phyloP scores from a whole-genome alignment of 139 green algal species.

The Picochlorum costavermella region DNA sequence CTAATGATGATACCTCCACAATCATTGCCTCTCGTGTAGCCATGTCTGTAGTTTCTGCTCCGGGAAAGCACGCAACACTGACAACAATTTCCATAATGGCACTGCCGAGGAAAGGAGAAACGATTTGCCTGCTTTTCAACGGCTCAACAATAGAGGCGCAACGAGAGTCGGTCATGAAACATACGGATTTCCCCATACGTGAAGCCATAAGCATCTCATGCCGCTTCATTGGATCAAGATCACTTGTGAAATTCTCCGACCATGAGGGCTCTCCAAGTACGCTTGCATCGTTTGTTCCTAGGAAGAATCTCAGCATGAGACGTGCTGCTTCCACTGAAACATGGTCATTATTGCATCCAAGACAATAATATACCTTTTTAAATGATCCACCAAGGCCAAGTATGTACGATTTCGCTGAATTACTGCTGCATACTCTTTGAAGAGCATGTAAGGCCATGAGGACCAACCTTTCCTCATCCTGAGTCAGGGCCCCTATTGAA shows the following conservation, averaged over 20 bases:
- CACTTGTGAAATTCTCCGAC: neutral
- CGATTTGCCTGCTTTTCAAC: slow-evolving; percentile 4
- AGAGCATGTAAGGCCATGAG: slow-evolving; percentile 64
- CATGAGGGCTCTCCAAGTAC: slow-evolving; percentile 28
- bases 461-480: slow-evolving; percentile 30
- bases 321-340: slow-evolving; percentile 60
- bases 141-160: slow-evolving; percentile 26
- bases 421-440: slow-evolving; percentile 48
- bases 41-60: slow-evolving; percentile 49
- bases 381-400: slow-evolving; percentile 15
- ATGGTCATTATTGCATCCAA: slow-evolving; percentile 48
- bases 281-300: slow-evolving; percentile 36
- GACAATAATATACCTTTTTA: slow-evolving; percentile 43
- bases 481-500: neutral
- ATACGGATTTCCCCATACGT: slow-evolving; percentile 46
- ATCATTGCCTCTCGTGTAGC: slow-evolving; percentile 36
- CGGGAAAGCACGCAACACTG: slow-evolving; percentile 49
- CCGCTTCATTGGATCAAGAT: neutral
- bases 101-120: slow-evolving; percentile 34
- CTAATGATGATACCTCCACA: slow-evolving; percentile 46
- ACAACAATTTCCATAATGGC: slow-evolving; percentile 45
- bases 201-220: slow-evolving; percentile 14
- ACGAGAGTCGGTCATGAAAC: slow-evolving; percentile 31
- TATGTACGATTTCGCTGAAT: slow-evolving; percentile 18
- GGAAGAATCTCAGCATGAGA: slow-evolving; percentile 62